These are phyloP conservation scores for Dioscorea cayenensis DNA, from an alignment of 116 monocot species.

Conservation along the genomic window DNA sequence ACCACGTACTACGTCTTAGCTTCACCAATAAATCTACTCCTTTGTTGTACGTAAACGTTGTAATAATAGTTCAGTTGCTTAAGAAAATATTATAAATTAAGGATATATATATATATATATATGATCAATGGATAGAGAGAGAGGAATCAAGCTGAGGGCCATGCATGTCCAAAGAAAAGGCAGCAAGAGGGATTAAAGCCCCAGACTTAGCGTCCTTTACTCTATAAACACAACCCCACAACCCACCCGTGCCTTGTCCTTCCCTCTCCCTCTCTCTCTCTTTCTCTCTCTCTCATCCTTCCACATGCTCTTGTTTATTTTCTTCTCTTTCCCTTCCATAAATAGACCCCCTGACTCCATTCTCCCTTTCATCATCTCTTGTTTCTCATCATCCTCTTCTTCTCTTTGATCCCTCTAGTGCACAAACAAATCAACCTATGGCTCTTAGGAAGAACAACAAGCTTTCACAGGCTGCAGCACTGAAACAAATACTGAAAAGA, in stretches of 20 bases:
- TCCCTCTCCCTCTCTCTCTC: not conserved
- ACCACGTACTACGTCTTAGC: too few species aligned
- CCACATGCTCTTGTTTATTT: not conserved
- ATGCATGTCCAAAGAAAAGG: not conserved
- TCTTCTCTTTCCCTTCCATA: not conserved
- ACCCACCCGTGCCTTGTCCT: not conserved
- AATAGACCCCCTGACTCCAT: not conserved
- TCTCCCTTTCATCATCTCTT: not conserved
- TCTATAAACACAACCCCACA: not conserved
- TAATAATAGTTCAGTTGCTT: too few species aligned
- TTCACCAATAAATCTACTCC: too few species aligned
- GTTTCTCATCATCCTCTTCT: not conserved
- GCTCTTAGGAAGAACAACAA: slow-evolving; percentile 35
- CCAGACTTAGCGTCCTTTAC: not conserved
- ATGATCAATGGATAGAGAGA: not conserved
- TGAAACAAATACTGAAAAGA: slow-evolving; percentile 79
- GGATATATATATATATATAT: too few species aligned
- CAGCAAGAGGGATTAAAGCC: not conserved
- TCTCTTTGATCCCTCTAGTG: not conserved
- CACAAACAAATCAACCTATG: slow-evolving; percentile 1
- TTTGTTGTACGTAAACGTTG: too few species aligned
- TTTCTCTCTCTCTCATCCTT: not conserved
- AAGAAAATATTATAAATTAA: too few species aligned
- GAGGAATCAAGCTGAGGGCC: not conserved
- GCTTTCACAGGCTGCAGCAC: slow-evolving; percentile 32